phyloP scores from a whole-genome alignment of 1,284 basidiomycete species.

The Tausonia pullulans region DNA sequence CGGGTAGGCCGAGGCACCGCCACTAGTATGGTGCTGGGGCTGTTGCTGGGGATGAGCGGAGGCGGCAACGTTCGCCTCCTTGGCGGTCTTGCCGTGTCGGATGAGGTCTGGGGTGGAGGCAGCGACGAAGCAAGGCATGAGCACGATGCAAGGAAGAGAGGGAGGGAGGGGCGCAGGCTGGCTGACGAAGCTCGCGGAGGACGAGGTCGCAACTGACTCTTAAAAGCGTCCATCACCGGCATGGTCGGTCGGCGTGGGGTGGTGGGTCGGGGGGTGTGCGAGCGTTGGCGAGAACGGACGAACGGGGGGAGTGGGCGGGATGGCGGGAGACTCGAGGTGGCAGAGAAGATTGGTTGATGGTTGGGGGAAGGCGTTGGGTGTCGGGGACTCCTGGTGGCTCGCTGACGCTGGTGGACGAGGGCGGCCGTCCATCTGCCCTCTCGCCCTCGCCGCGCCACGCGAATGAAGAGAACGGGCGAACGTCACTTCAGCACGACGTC shows the following conservation, averaged over 20 bases:
- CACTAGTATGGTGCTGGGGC: background rate
- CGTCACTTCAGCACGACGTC: too few species aligned
- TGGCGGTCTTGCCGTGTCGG: conserved; percentile 37
- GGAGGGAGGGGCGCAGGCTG: conserved; percentile 17
- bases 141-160: conserved; percentile 5
- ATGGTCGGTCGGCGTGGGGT: conserved; percentile 35
- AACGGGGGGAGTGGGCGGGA: too few species aligned
- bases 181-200: conserved; percentile 16
- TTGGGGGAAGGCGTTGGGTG: too few species aligned
- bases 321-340: too few species aligned
- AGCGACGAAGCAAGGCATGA: conserved; percentile 17
- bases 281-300: too few species aligned
- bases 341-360: too few species aligned
- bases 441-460: too few species aligned
- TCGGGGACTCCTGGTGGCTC: too few species aligned
- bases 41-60: background rate
- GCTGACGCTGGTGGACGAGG: too few species aligned
- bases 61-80: background rate
- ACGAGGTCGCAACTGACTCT: conserved; percentile 37
- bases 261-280: too few species aligned
- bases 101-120: conserved; percentile 55
- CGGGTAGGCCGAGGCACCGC: background rate
- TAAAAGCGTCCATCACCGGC: conserved; percentile 57
- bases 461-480: too few species aligned
- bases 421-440: too few species aligned